Conservation (phyloP, 2,329 filamentous ascomycete genomes). For the Colletotrichum chrysophilum region DNA sequence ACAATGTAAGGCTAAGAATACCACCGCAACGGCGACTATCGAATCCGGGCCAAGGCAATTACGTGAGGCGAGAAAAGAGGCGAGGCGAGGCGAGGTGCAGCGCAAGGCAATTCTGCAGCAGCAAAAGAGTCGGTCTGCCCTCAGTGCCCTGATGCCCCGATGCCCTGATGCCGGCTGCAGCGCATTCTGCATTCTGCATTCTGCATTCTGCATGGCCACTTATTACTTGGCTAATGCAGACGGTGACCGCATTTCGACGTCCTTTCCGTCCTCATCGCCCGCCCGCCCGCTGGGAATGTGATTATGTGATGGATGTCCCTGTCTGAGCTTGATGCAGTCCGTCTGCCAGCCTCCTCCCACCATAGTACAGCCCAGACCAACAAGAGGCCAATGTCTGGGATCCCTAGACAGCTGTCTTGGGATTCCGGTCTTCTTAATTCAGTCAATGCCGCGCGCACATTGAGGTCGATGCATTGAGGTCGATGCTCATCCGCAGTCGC, state of each 20-base stretch:
- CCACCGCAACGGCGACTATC: conserved; percentile 1
- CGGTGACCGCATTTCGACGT: neutral
- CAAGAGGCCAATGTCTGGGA: neutral
- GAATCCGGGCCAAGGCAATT: neutral
- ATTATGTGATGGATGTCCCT: conserved; percentile 9
- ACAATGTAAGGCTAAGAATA: neutral
- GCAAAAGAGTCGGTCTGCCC: neutral
- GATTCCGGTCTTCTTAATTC: neutral
- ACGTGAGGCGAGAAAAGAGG: neutral
- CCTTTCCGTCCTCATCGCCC: neutral
- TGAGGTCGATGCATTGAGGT: neutral
- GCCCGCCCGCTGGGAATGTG: neutral
- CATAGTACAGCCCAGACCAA: neutral
- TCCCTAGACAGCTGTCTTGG: neutral
- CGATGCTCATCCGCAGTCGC: neutral
- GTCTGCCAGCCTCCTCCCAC: neutral
- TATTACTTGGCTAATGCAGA: neutral
- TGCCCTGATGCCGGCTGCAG: neutral
- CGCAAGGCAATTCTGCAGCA: neutral
- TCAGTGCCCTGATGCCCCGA: neutral
- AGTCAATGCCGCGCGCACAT: neutral
- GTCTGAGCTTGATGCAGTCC: neutral
- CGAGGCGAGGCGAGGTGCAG: neutral
- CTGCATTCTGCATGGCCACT: neutral
- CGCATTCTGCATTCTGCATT: neutral